Base-by-base conservation (phyloP, 352 stramenopile genomes). In the Phytophthora foliorum region DNA sequence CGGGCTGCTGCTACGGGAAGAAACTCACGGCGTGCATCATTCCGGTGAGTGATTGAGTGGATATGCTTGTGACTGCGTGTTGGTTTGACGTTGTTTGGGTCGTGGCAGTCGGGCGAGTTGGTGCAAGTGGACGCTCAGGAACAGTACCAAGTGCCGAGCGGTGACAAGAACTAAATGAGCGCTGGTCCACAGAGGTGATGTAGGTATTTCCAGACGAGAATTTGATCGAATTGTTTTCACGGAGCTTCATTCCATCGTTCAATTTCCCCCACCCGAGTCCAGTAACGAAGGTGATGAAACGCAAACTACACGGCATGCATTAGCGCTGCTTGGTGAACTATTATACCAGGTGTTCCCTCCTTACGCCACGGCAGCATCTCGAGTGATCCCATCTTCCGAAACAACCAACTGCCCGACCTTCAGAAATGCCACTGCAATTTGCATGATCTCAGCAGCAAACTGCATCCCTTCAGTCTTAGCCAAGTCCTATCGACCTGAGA, bases 1-100 rank as follows among this genome's bases (percentile, higher is more conserved):
- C 93, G 13, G 94, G 94, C 9, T 97, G 90, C 67, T 95, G 90
- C 67, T 98, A 98, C 63, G 94, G 94, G 61, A 84, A 66, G 9
- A 67, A 83, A 52, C 81, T 98, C 39, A 97, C 89, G 7, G 93
- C 88, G 8, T 92, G 94, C 41, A 89, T 98, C 46, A 72, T 98
- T 31, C 92, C 94, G 52, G 86, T 95, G 44, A 57, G 63, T 46
- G 14, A 2, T 32, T 32, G 16, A 32, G 29, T 32, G 5, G 1
- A 3, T 5, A 56, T 22, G 6, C 53, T 44, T 16, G 6, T 55
- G 62, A 14, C 24, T 64, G 13, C 32, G 50, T 56, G 2, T 29
- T 32, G 51, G 36, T 16, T 55, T 72, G 39, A 61, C 17, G 44
- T 54, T 53, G 17, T 36, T n/a, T 59, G 17, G 45, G 13, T 32